Evolutionary conservation across 2,329 filamentous ascomycete species (phyloP), one percentile per base, ranked within the genome.

Genomic region (Fusarium domesticum): DNA sequence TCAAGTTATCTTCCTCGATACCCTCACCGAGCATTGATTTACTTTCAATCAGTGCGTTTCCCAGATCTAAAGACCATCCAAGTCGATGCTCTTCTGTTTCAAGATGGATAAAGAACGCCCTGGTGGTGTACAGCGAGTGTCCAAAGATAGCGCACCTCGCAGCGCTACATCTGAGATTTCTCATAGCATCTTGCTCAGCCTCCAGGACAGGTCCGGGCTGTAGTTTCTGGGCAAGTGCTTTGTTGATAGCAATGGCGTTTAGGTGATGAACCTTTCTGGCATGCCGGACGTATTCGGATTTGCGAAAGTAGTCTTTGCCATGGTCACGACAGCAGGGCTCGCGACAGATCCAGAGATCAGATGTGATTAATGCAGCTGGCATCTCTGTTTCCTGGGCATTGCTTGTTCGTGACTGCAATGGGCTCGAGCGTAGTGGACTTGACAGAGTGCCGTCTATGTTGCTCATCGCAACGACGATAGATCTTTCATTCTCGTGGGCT

Each of bases 251-350:
- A 5, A 33, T 15, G 1, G 58, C 59, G 1, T 18, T 8, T 2
- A 47, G 6, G 11, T 58, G 61, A 1, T 31, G 10, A 10, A 16
- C 18, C 0, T 47, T 48, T 1, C 47, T 39, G 6, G 17, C 16
- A 5, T 63, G 61, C 7, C 53, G 38, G 2, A 11, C 23, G 6
- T 42, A 51, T 14, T 61, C 51, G 1, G 56, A 59, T 3, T 18
- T 28, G 15, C 47, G 40, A 6, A 39, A 37, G 17, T 51, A 64
- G n/a, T 59, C 40, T 2, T 12, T 41, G 1, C 47, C 47, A 1
- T 46, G 51, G 1, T 43, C 41, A 5, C 35, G 32, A 10, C 58
- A 61, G 18, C 58, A 59, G 0, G 51, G 42, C 7, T 58, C 53
- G 1, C 36, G 28, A 6, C 57, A 59, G 2, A 46, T 18, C 7